Base-by-base conservation (phyloP, 164 flowering plant genomes). In the Macadamia tetraphylla region DNA sequence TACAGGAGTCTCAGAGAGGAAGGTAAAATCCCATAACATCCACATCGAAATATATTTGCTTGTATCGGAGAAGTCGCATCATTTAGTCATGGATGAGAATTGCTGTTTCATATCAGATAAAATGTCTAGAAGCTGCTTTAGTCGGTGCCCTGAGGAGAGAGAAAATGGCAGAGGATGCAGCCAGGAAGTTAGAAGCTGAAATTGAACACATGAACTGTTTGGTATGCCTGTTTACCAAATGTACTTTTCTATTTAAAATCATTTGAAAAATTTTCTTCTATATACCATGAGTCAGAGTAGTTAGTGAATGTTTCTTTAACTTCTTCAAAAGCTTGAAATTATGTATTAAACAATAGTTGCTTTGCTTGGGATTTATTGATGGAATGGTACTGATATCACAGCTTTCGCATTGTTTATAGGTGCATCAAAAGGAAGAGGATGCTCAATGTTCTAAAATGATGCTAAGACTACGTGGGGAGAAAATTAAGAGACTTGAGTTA, bases 61-160 rank as follows among this genome's bases (percentile, higher is more conserved):
- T 18, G 59, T 58, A 35, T 62, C 52, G 12, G 43, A 42, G 13
- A 17, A 64, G 42, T 29, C 65, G 53, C 29, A 40, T 15, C 40
- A 46, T 44, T 29, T 15, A 11, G 13, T 56, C 18, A 57, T 44
- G 62, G 35, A 58, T 29, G 40, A 58, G 12, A 35, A 49, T 3
- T 60, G 61, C 58, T 70, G 60, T 29, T 35, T 18, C 56, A 52
- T 74, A 53, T 65, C 84, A 91, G 92, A 66, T 79, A 67, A 78
- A 76, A 73, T 35, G 70, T 73, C 63, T 82, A 68, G 80, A 85
- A 71, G 81, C 80, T 62, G 74, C 75, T 48, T 73, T 89, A 63
- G 68, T 62, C 74, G 87, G 90, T 73, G 80, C 94, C n/a, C 52
- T 85, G 57, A 84, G 91, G 73, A 84, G 92, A 70, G 97, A 89